Evolutionary conservation across 2,329 filamentous ascomycete species (phyloP).

Genomic region (Fragosphaeria purpurea): DNA sequence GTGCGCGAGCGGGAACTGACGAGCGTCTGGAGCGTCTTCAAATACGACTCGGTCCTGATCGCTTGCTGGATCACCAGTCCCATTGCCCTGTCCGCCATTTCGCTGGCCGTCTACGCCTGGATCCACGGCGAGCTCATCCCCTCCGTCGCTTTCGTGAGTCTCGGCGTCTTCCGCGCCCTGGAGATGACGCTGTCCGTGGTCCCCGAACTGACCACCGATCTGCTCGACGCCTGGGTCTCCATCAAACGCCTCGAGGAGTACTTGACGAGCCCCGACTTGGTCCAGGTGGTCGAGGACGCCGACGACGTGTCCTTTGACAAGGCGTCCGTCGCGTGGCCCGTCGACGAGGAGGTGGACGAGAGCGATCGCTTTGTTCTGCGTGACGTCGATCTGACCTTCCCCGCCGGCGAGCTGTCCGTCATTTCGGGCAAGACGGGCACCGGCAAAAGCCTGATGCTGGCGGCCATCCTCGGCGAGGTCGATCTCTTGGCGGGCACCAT

Average conservation of each 20-base stretch:
- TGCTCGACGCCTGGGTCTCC: constrained; percentile 65
- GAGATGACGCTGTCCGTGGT: constrained; percentile 61
- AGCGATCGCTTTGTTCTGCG: constrained; percentile 55
- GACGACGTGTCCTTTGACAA: constrained; percentile 55
- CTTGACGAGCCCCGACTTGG: constrained; percentile 55
- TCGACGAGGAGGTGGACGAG: constrained; percentile 47
- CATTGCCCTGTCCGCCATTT: constrained; percentile 61
- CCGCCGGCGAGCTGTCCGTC: constrained; percentile 57
- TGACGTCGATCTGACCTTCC: constrained; percentile 57
- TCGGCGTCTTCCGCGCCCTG: constrained; percentile 63
- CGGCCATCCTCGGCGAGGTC: constrained; percentile 64
- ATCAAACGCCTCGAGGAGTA: constrained; percentile 63
- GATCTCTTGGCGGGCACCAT: constrained; percentile 57
- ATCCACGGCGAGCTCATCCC: constrained; percentile 54
- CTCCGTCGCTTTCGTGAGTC: constrained; percentile 69
- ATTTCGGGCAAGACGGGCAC: constrained; percentile 69
- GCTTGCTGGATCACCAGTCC: constrained; percentile 65
- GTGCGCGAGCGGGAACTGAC: constrained; percentile 57
- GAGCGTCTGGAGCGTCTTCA: constrained; percentile 57
- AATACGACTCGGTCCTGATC: constrained; percentile 51
- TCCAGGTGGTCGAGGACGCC: constrained; percentile 41
- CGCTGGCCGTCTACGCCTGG: constrained; percentile 57
- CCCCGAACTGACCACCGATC: constrained; percentile 61
- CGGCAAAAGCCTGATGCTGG: constrained; percentile 66
- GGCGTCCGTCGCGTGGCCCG: constrained; percentile 65